Evolutionary conservation across 108 stramenopile species (phyloP).

Genomic region (Parmales sp.): DNA sequence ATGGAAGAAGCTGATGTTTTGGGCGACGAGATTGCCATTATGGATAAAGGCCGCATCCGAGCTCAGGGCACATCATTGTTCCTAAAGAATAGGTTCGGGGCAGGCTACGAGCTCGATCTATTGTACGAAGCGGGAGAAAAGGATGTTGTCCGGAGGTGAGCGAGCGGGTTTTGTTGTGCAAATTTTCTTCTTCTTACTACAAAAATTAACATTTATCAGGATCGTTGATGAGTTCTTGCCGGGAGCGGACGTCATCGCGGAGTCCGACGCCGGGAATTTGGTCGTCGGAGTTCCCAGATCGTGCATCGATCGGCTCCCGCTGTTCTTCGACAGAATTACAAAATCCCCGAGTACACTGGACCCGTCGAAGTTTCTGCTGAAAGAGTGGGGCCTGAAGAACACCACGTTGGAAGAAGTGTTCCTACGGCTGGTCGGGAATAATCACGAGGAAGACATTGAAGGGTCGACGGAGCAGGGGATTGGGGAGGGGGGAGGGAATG

Average conservation of each 20-base stretch:
- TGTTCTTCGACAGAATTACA: neutral
- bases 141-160: too few relatives aligned
- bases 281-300: too few relatives aligned
- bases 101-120: slow-evolving; percentile 48
- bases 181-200: too few relatives aligned
- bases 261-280: too few relatives aligned
- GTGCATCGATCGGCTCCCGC: neutral
- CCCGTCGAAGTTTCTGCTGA: too few relatives aligned
- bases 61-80: slow-evolving; percentile 42
- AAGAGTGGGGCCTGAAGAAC: neutral
- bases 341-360: neutral
- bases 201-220: too few relatives aligned
- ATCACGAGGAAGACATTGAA: neutral
- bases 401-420: neutral
- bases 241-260: too few relatives aligned
- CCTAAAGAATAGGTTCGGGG: slow-evolving; percentile 41
- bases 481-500: too few relatives aligned
- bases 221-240: too few relatives aligned
- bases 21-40: slow-evolving; percentile 74
- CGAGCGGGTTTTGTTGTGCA: too few relatives aligned
- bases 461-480: neutral
- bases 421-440: neutral
- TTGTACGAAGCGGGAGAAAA: too few relatives aligned
- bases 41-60: slow-evolving; percentile 47
- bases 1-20: slow-evolving; percentile 93